These are phyloP conservation scores for Tremella fuciformis DNA, from an alignment of 768 basidiomycete genomes.

Conservation along the genomic window DNA sequence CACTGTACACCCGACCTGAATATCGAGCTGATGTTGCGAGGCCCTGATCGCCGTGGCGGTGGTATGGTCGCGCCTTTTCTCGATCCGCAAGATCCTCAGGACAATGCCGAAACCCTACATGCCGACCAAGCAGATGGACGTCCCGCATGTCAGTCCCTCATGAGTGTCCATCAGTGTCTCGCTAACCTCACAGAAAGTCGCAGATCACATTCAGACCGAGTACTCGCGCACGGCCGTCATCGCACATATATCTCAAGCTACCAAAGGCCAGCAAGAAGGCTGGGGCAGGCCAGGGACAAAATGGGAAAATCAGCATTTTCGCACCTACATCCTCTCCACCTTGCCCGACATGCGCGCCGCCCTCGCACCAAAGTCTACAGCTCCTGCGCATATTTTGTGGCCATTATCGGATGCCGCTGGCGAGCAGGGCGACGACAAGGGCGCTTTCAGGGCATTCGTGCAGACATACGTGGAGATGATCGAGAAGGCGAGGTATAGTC, in stretches of 20 bases:
- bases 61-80: constrained; percentile 37
- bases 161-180: not conserved
- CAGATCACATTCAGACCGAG: constrained; percentile 49
- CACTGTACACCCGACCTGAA: constrained; percentile 6
- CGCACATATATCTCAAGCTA: constrained; percentile 51
- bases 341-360: constrained; percentile 31
- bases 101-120: constrained; percentile 53
- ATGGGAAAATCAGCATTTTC: constrained; percentile 42
- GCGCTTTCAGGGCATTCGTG: constrained; percentile 32
- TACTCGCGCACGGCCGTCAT: constrained; percentile 51
- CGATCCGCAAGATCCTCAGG: constrained; percentile 34
- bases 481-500: constrained; percentile 39
- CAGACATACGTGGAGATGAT: constrained; percentile 38
- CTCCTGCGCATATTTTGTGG: constrained; percentile 21
- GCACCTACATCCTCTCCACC: constrained; percentile 31
- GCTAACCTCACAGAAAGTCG: constrained; percentile 30
- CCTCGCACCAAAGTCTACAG: constrained; percentile 16
- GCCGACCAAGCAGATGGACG: constrained; percentile 48
- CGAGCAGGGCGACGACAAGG: constrained; percentile 15
- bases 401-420: constrained; percentile 25
- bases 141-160: constrained; percentile 40
- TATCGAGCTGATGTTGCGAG: constrained; percentile 9
- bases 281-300: constrained; percentile 51
- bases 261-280: constrained; percentile 49
- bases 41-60: constrained; percentile 30